These are phyloP conservation scores for Termitomyces sp. DNA, from an alignment of 768 basidiomycete species.

Conservation along the genomic window DNA sequence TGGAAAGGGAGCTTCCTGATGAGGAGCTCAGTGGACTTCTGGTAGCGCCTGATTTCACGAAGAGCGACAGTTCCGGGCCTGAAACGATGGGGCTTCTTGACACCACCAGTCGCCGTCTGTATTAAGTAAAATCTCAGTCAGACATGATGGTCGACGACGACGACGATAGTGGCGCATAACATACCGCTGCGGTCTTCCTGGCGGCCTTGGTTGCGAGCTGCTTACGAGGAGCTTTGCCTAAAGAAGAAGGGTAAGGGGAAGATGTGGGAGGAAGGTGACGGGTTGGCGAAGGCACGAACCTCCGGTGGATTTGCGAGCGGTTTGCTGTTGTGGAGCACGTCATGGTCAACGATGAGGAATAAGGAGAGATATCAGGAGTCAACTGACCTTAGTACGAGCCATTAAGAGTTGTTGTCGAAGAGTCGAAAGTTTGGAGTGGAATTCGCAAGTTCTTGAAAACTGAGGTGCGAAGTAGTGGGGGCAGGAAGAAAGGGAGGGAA, in stretches of 20 bases:
- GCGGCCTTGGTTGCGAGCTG: constrained; percentile 96
- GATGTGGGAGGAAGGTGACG: constrained; percentile 12
- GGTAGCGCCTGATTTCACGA: constrained; percentile 97
- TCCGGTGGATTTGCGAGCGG: constrained; percentile 98
- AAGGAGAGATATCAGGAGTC: constrained; percentile 4
- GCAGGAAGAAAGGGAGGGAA: constrained; percentile 30
- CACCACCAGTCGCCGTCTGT: constrained; percentile 85
- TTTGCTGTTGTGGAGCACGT: constrained; percentile 65
- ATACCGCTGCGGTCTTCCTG: constrained; percentile 76
- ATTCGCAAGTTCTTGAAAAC: constrained; percentile 18
- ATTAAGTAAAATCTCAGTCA: constrained; percentile 11
- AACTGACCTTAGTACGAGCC: constrained; percentile 83
- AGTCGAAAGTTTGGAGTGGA: constrained; percentile 18
- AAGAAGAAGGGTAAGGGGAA: constrained; percentile 16
- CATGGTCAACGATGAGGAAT: constrained; percentile 19
- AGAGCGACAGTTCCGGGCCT: constrained; percentile 97
- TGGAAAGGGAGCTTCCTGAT: constrained; percentile 99
- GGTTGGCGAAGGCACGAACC: constrained; percentile 42
- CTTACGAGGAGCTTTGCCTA: constrained; percentile 88
- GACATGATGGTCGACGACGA: constrained; percentile 19
- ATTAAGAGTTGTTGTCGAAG: constrained; percentile 33
- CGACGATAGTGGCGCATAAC: constrained; percentile 25
- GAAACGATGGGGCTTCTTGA: constrained; percentile 99
- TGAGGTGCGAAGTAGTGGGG: constrained; percentile 26
- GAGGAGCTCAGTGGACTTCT: constrained; percentile 97